Evolutionary conservation across 2,329 filamentous ascomycete genomes (phyloP).

Genomic region (Ophiognomonia clavigignenti-juglandacearum): DNA sequence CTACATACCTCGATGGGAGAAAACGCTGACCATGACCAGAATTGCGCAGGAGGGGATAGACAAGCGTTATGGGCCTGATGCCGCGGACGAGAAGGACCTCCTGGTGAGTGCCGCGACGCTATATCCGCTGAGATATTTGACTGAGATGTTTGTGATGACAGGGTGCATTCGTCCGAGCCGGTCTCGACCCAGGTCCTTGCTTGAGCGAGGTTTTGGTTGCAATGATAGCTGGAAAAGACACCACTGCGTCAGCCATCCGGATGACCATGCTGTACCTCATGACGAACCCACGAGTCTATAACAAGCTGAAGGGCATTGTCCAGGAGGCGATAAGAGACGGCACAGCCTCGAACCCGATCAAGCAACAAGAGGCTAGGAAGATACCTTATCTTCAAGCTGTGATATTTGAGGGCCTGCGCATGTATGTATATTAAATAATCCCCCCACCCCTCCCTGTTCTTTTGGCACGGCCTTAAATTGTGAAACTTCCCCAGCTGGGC

Average conservation of each 20-base stretch:
- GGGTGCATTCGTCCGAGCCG: background rate
- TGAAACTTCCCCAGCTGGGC: background rate
- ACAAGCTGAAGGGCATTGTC: slow-evolving; percentile 13
- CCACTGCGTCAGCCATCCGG: slow-evolving; percentile 42
- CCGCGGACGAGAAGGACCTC: slow-evolving; percentile 42
- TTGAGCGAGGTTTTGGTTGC: slow-evolving; percentile 30
- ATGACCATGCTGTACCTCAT: slow-evolving; percentile 25
- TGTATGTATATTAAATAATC: slow-evolving; percentile 13
- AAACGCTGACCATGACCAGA: background rate
- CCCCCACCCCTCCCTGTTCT: background rate
- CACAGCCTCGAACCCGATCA: slow-evolving; percentile 14
- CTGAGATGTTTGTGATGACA: background rate
- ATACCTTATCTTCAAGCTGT: slow-evolving; percentile 21
- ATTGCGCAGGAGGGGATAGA: slow-evolving; percentile 36
- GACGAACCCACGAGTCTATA: slow-evolving; percentile 10
- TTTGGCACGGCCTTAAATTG: background rate
- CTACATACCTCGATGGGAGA: background rate
- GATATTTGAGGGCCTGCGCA: slow-evolving; percentile 20
- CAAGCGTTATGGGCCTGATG: slow-evolving; percentile 36
- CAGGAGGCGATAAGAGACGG: slow-evolving; percentile 3
- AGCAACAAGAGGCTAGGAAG: slow-evolving; percentile 11
- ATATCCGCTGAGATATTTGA: background rate
- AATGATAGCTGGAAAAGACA: slow-evolving; percentile 43
- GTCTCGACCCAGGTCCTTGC: slow-evolving; percentile 32
- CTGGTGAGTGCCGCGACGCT: slow-evolving; percentile 21